Evolutionary conservation across 805 yeast genomes (phyloP), one percentile per base, ranked within the genome.

Genomic region (Priceomyces haplophilus): DNA sequence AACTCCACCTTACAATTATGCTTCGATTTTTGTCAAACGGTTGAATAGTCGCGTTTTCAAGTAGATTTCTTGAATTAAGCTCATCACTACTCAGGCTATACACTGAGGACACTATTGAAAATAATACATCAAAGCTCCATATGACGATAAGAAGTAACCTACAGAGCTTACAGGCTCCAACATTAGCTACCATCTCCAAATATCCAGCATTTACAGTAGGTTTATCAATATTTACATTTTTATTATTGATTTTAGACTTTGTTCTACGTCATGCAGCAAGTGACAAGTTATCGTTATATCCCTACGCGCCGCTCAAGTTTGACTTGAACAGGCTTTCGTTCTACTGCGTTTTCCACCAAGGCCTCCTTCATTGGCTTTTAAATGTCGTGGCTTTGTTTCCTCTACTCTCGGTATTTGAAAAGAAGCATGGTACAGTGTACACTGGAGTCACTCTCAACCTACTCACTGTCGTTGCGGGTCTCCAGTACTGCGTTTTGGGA

Each of bases 371-470:
- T 58, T 65, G 88, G 58, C 36, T 76, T 3, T 62, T 84, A 52
- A 88, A 87, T 53, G 44, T 78, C 7, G 46, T 79, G 30, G 75
- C 83, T 1, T 56, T 88, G 35, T 67, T 76, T 44, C 75, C 83
- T 0, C 80, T 85, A 16, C 59, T 88, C 53, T 68, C 82, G 10
- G 69, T 72, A 40, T 88, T 82, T 61, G 97, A 88, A 67, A 66
- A 73, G 43, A 58, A 64, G 17, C 83, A 87, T 54, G 97, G 97
- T 4, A 88, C 97, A 0, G 84, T 88, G 2, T 79, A 87, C 61
- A 85, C 96, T 3, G 96, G 95, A 3, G 70, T 89, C 36, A 82
- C 88, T 12, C 67, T 89, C 43, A 88, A 88, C 58, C 50, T 85
- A 19, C 62, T 84, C 38, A 86, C 95, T 1, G 80, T 83, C 1